Base-by-base conservation (phyloP, 2,329 filamentous ascomycete genomes). In the Talaromyces sp. region DNA sequence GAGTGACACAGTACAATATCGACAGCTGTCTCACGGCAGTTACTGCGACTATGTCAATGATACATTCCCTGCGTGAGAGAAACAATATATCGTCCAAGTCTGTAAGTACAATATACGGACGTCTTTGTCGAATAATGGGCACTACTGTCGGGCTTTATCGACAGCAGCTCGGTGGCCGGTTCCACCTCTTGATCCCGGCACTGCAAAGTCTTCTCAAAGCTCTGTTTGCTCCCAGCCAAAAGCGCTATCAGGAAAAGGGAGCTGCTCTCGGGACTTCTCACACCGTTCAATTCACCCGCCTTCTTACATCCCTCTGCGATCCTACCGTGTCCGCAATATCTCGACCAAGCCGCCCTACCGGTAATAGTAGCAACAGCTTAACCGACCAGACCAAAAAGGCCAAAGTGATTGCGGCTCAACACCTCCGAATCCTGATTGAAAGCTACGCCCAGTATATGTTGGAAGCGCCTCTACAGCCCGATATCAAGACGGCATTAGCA, bases 261-360 rank as follows among this genome's bases (percentile, higher is more conserved):
- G n/a, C 70, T 71, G 11, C 72, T 71, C 6, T 76, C 82, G 33
- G 73, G 75, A 70, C 77, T 16, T 75, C 77, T 19, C 83, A 84
- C 65, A 83, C 82, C 2, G 74, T 78, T 1, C 77, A 82, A 47
- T 85, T 83, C 68, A 80, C 84, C 1, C 82, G 85, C 10, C 75
- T 88, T 9, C 79, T 89, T 24, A 83, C 83, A n/a, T 82, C 84
- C 0, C 81, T 89, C 60, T 87, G 85, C 76, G 85, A 86, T 62
- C 87, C 87, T 0, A 86, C 86, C 0, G 82, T 85, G 54, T 85
- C 84, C 0, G 82, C 84, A 1, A 82, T 86, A 4, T 77, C 82
- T 14, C 72, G 74, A 16, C 73, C 74, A 7, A 70, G 70, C 8
- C 73, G 75, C 31, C 66, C 70, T 5, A 71, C 73, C 3, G 68